Conservation (phyloP, 768 basidiomycete genomes). For the Leccinellum luteum region DNA sequence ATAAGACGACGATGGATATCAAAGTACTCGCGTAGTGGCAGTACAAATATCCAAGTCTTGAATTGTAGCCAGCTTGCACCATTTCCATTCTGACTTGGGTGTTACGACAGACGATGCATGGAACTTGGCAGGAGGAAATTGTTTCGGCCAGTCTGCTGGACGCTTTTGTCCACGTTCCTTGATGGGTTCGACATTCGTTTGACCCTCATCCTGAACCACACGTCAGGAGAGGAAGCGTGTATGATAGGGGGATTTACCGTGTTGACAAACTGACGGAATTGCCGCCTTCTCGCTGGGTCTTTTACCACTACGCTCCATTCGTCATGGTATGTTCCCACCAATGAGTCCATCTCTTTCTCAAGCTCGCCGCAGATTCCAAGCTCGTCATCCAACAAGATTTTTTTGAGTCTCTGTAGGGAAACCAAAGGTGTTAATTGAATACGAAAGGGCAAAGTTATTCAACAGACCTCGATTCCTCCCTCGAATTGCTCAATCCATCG, state of each 20-base stretch:
- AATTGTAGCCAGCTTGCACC: constrained; percentile 48
- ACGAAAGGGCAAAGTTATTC: neutral
- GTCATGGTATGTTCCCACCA: constrained; percentile 63
- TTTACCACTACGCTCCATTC: constrained; percentile 69
- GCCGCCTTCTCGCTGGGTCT: constrained; percentile 45
- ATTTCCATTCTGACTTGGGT: constrained; percentile 54
- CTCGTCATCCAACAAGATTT: constrained; percentile 65
- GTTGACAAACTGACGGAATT: constrained; percentile 67
- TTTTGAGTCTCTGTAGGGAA: constrained; percentile 52
- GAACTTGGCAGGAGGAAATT: constrained; percentile 47
- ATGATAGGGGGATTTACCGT: constrained; percentile 35
- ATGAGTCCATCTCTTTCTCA: constrained; percentile 61
- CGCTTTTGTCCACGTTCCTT: constrained; percentile 60
- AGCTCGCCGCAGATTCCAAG: constrained; percentile 70
- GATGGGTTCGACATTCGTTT: constrained; percentile 38
- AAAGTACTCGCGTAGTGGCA: constrained; percentile 43
- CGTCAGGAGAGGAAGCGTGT: neutral
- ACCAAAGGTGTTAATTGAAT: neutral
- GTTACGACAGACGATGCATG: constrained; percentile 36
- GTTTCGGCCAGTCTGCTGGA: constrained; percentile 69
- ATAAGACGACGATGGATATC: neutral
- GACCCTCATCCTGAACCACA: neutral
- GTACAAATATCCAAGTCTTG: constrained; percentile 48
- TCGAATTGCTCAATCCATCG: constrained; percentile 72
- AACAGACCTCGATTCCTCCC: constrained; percentile 59